Evolutionary conservation across 768 basidiomycete genomes (phyloP), one percentile per base, ranked within the genome.

Genomic region (Galerina marginata): DNA sequence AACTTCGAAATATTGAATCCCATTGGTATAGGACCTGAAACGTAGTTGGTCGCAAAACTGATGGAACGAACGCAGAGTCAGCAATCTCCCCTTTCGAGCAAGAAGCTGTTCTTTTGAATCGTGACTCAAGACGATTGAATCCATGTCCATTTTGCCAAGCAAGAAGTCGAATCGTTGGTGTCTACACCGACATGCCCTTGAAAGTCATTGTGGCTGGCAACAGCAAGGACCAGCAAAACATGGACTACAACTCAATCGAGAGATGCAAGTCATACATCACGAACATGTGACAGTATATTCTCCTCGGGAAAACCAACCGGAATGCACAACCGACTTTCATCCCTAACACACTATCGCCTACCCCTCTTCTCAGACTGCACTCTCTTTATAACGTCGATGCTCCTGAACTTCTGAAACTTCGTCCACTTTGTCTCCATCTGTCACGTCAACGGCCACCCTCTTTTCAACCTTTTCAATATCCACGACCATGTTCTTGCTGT

Each of bases 291-390:
- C 51, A 51, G 20, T 20, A n/a, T 36, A 38, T 51, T 11, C 33
- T 51, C n/a, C 25, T 20, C 15, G 16, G 16, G 4, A 9, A 16
- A 36, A 51, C 23, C 12, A 25, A 29, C 36, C 23, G 33, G 16
- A 36, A 29, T 6, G 6, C 20, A 9, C 33, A 33, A 45, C 16
- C 44, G 12, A 42, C 38, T 9, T 10, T 54, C 12, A 16, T 16
- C n/a, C 43, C 16, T 16, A 9, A 16, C 26, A 16, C 6, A 55
- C 14, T 5, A 46, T n/a, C n/a, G 14, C 25, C n/a, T 11, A 26
- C 12, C 9, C 14, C 12, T 15, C 33, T 16, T 23, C 33, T 62
- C 46, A 63, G 14, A 63, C 62, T 6, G 48, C 42, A 25, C 58
- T 59, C 39, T 56, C 42, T 29, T 59, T 63, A 25, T 4, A 26